Conservation (phyloP, 2,329 filamentous ascomycete genomes). For the Ceratocystiopsis sp. region DNA sequence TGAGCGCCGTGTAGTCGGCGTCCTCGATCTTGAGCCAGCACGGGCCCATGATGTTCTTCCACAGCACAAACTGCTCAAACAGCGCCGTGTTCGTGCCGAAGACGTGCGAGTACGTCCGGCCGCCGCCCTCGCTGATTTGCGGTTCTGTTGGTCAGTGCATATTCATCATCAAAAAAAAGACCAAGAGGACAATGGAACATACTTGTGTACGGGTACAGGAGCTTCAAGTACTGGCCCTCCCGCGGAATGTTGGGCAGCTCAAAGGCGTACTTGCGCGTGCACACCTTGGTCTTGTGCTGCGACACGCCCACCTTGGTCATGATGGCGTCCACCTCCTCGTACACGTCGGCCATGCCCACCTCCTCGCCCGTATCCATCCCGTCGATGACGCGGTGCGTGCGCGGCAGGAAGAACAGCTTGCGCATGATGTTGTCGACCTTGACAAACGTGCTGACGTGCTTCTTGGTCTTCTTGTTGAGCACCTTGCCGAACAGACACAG, state of each 20-base stretch:
- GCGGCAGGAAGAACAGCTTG: constrained; percentile 84
- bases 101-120: constrained; percentile 83
- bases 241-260: constrained; percentile 75
- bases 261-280: constrained; percentile 85
- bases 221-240: constrained; percentile 81
- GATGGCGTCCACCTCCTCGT: constrained; percentile 71
- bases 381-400: constrained; percentile 38
- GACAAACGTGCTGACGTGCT: constrained; percentile 81
- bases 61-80: constrained; percentile 95
- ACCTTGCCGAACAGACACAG: constrained; percentile 94
- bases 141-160: constrained; percentile 30
- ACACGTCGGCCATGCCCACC: constrained; percentile 77
- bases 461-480: constrained; percentile 64
- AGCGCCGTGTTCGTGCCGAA: constrained; percentile 88
- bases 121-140: constrained; percentile 51
- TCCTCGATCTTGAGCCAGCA: constrained; percentile 90
- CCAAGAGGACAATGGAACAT: constrained; percentile 14
- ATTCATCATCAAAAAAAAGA: neutral
- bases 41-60: constrained; percentile 98
- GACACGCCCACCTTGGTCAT: constrained; percentile 77
- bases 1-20: constrained; percentile 66
- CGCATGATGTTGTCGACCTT: constrained; percentile 90
- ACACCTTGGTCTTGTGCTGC: constrained; percentile 88
- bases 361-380: constrained; percentile 58
- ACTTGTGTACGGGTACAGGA: constrained; percentile 89